These are phyloP conservation scores for Leccinum disarticulatum DNA, from an alignment of 768 basidiomycete species.

Conservation along the genomic window DNA sequence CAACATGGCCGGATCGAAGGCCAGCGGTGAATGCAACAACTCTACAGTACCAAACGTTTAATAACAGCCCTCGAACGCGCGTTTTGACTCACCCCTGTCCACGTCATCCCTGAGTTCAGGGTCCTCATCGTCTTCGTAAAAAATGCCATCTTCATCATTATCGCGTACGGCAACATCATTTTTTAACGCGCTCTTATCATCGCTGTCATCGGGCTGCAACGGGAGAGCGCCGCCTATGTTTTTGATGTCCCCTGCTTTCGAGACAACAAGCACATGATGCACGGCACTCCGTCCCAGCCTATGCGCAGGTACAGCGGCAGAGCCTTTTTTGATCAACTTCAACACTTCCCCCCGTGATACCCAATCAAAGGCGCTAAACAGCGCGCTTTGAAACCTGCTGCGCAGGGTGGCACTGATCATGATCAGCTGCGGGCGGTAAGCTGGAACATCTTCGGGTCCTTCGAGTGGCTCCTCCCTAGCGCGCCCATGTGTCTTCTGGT, in stretches of 20 bases:
- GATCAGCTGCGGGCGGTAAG: conserved; percentile 54
- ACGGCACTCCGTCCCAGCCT: conserved; percentile 28
- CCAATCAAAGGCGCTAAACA: conserved; percentile 62
- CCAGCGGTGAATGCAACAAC: conserved; percentile 45
- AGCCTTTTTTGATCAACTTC: conserved; percentile 27
- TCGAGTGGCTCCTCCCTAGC: conserved; percentile 9
- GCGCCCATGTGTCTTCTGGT: background rate
- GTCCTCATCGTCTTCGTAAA: conserved; percentile 26
- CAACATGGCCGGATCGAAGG: conserved; percentile 53
- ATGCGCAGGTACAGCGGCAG: conserved; percentile 28
- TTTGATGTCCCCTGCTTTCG: conserved; percentile 46
- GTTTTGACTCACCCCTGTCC: conserved; percentile 23
- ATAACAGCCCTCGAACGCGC: background rate
- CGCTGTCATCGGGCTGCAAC: background rate
- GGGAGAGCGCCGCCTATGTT: conserved; percentile 53
- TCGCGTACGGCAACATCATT: no score
- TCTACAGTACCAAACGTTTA: conserved; percentile 35
- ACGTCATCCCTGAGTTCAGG: conserved; percentile 16
- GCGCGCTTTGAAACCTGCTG: conserved; percentile 36
- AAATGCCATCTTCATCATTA: conserved; percentile 20
- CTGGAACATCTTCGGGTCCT: conserved; percentile 7
- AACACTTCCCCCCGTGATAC: conserved; percentile 42
- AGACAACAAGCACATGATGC: conserved; percentile 66
- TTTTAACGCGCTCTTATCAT: background rate
- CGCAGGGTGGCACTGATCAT: conserved; percentile 72